phyloP scores from a whole-genome alignment of 1,139 yeast species.

The Groenewaldozyma sp. region DNA sequence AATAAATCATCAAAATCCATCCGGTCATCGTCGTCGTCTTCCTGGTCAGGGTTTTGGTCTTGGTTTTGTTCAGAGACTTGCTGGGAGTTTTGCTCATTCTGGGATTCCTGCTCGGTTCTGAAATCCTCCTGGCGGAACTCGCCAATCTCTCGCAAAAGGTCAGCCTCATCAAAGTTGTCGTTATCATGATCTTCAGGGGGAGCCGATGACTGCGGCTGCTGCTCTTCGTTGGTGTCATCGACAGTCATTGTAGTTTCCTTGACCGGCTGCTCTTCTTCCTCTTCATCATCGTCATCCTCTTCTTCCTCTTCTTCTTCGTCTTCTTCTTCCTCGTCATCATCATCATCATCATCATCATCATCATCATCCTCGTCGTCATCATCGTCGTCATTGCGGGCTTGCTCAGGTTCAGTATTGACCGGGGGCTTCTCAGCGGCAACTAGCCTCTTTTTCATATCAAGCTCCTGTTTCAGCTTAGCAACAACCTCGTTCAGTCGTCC shows the following conservation, averaged over 20 bases:
- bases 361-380: conserved; percentile 21
- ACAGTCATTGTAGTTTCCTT: too few species aligned
- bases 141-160: too few species aligned
- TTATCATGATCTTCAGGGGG: too few species aligned
- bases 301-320: not conserved
- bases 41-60: not conserved
- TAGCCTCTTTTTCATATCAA: conserved; percentile 73
- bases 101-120: not conserved
- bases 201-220: too few species aligned
- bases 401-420: conserved; percentile 12
- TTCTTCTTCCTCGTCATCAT: not conserved
- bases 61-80: not conserved
- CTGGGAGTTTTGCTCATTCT: not conserved
- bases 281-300: not conserved
- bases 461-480: conserved; percentile 67
- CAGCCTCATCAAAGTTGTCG: too few species aligned
- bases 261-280: not conserved
- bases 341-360: conserved; percentile 33
- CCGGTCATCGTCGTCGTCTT: not conserved
- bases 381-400: conserved; percentile 20
- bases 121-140: too few species aligned
- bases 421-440: conserved; percentile 26
- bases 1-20: conserved; percentile 3
- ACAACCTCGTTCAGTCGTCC: conserved; percentile 81
- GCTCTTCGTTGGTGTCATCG: too few species aligned